A percentile compares a stretch with the other conserved stretches of the same genome.
Evolutionary conservation across 78 protist species (phyloP).

Genomic region (Diacronema lutheri): DNA sequence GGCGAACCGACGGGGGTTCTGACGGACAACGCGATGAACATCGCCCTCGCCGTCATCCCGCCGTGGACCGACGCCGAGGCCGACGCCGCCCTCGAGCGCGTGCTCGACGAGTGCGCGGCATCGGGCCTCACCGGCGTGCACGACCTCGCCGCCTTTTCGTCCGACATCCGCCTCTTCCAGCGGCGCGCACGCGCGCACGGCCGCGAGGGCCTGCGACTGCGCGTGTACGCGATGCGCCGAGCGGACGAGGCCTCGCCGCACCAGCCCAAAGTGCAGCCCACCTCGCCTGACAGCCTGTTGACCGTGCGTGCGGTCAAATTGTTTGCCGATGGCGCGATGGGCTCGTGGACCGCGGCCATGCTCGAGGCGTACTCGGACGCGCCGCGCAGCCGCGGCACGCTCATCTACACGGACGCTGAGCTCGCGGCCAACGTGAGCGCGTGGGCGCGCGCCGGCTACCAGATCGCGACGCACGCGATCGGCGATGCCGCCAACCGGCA

Average conservation of each 20-base stretch:
- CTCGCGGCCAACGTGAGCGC: not conserved
- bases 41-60: not conserved
- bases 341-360: conserved; percentile 13
- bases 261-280: not conserved
- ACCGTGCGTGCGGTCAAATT: conserved; percentile 2
- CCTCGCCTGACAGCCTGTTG: not conserved
- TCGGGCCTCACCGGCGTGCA: not conserved
- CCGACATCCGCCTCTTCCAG: not conserved
- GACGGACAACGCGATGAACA: not conserved
- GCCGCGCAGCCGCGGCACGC: not conserved
- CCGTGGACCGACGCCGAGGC: not conserved
- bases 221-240: not conserved
- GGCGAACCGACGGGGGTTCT: conserved; percentile 14
- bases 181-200: not conserved
- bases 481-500: conserved; percentile 18
- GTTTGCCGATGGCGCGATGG: conserved; percentile 12
- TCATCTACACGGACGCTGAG: not conserved
- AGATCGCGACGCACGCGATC: conserved; percentile 10
- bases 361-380: not conserved
- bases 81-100: not conserved
- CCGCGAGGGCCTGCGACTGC: not conserved
- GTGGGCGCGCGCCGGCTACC: not conserved
- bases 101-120: not conserved
- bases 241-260: not conserved
- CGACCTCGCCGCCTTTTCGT: not conserved